phyloP scores from a whole-genome alignment of 78 protist genomes.

The Dictyostelium discoideum region DNA sequence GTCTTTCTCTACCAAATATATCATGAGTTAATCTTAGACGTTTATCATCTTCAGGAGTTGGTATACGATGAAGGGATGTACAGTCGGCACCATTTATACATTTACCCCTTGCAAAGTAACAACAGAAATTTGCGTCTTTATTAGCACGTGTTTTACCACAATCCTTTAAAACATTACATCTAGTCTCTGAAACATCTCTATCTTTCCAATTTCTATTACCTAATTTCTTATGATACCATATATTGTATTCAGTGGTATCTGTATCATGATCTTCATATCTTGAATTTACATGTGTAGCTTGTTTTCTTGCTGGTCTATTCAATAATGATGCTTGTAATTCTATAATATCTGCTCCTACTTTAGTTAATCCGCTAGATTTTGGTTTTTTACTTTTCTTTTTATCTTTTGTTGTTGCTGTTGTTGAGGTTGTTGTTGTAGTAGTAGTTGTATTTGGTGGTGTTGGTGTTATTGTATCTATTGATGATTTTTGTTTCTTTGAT shows the following conservation, averaged over 20 bases:
- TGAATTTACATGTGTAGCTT: constrained; percentile 43
- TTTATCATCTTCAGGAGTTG: constrained; percentile 75
- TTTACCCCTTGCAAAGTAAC: constrained; percentile 63
- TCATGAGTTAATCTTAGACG: constrained; percentile 60
- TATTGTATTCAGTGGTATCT: constrained; percentile 73
- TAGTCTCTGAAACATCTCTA: constrained; percentile 54
- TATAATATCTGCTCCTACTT: background rate
- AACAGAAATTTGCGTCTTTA: constrained; percentile 62
- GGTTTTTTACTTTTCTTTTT: background rate
- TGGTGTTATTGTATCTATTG: background rate
- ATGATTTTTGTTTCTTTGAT: background rate
- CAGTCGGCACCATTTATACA: constrained; percentile 78
- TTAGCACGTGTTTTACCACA: constrained; percentile 77
- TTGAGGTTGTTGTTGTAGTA: background rate
- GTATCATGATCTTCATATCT: constrained; percentile 73
- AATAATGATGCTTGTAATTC: constrained; percentile 37
- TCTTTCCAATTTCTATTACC: constrained; percentile 63
- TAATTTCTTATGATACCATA: constrained; percentile 76
- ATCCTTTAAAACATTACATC: constrained; percentile 64
- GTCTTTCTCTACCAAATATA: constrained; percentile 84
- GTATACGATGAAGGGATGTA: constrained; percentile 76
- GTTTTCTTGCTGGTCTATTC: constrained; percentile 72
- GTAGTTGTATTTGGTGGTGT: background rate
- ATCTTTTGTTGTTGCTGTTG: background rate
- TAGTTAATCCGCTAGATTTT: background rate